Evolutionary conservation across 1,284 basidiomycete genomes (phyloP).

Genomic region (Ustanciosporium gigantosporum): DNA sequence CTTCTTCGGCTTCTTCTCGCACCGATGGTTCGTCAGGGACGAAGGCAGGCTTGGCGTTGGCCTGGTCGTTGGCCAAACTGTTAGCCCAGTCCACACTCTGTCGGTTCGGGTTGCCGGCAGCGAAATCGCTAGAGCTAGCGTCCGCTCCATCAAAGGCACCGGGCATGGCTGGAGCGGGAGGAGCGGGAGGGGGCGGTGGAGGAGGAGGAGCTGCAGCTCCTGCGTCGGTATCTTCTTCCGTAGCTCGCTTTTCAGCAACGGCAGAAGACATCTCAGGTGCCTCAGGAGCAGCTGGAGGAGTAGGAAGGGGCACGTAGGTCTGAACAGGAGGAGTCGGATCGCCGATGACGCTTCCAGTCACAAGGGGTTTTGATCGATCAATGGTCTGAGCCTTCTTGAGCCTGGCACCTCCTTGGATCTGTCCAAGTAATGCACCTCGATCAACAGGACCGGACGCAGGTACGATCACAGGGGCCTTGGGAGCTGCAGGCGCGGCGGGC

Average conservation of each 20-base stretch:
- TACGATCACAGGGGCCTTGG: constrained; percentile 46
- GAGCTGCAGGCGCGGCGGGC: constrained; percentile 37
- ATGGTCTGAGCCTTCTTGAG: constrained; percentile 80
- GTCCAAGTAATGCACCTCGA: constrained; percentile 73
- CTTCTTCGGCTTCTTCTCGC: constrained; percentile 69
- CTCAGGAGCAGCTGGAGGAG: constrained; percentile 33
- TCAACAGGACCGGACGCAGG: constrained; percentile 64
- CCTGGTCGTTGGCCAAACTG: constrained; percentile 76
- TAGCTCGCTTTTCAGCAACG: constrained; percentile 21
- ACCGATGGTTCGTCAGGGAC: constrained; percentile 67
- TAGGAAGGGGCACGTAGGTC: constrained; percentile 54
- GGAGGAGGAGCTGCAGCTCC: constrained; percentile 53
- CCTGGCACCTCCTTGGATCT: constrained; percentile 79
- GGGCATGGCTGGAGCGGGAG: constrained; percentile 43
- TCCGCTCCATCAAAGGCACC: constrained; percentile 44
- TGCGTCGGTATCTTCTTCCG: constrained; percentile 2
- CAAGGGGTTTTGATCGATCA: constrained; percentile 75
- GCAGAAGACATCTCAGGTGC: constrained; percentile 34
- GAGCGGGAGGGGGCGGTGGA: constrained; percentile 60
- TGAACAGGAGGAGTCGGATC: constrained; percentile 71
- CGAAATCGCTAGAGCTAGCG: constrained; percentile 55
- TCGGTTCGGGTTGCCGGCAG: constrained; percentile 65
- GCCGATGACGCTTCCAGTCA: constrained; percentile 77
- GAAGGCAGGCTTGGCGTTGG: constrained; percentile 58
- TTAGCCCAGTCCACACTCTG: constrained; percentile 91